Evolutionary conservation across 1,284 basidiomycete species (phyloP).

Genomic region (Ganoderma meredithae): DNA sequence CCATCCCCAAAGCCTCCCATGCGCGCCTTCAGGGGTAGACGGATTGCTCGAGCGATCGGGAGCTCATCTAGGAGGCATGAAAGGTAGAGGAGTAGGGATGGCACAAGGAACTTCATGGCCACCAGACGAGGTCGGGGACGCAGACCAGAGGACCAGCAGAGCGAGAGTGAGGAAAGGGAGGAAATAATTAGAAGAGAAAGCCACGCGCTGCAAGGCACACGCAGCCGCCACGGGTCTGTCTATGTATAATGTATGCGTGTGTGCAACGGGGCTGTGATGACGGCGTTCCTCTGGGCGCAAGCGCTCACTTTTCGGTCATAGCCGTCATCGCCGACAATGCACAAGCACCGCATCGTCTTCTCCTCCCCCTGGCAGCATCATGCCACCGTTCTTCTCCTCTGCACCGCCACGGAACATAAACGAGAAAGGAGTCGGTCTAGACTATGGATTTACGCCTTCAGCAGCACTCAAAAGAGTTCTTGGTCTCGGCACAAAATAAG

Average conservation of each 20-base stretch:
- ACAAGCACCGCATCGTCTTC: neutral
- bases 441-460: neutral
- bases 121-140: conserved; percentile 2
- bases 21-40: conserved; percentile 33
- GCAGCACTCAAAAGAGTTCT: neutral
- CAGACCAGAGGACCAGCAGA: neutral
- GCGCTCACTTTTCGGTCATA: neutral
- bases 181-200: conserved; percentile 10
- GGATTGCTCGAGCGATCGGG: conserved; percentile 26
- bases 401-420: neutral
- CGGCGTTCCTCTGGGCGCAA: neutral
- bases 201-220: conserved; percentile 8
- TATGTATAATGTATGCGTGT: conserved; percentile 18
- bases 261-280: conserved; percentile 31
- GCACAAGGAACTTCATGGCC: conserved; percentile 37
- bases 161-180: conserved; percentile 11
- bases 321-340: neutral
- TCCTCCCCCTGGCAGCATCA: neutral
- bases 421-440: neutral
- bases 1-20: conserved; percentile 21
- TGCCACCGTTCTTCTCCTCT: neutral
- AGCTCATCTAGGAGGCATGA: conserved; percentile 39
- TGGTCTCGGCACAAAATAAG: neutral
- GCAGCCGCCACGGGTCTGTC: conserved; percentile 10
- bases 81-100: conserved; percentile 38